Evolutionary conservation across 768 basidiomycete genomes (phyloP), one percentile per base, ranked within the genome.

Genomic region (Leucocoprinus sp.): DNA sequence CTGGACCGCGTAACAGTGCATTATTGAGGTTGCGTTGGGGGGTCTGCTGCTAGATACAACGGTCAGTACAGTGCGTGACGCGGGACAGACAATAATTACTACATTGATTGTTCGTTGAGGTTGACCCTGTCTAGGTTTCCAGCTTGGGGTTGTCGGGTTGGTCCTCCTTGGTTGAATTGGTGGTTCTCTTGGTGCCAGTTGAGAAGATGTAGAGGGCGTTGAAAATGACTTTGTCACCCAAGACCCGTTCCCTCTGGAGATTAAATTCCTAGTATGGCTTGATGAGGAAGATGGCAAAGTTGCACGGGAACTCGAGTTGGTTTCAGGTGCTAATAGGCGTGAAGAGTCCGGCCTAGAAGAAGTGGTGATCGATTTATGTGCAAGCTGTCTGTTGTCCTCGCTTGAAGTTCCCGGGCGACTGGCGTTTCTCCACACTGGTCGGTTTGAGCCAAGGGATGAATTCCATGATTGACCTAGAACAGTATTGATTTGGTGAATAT

Each of bases 381-480:
- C 4, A 31, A 36, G 27, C 22, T 37, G 46, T 21, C 46, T 48
- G 2, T 48, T 40, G 37, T 48, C 33, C 11, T 35, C 33, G 18
- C 34, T 42, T 21, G 33, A n/a, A 15, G 15, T 27, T 3, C 5
- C 6, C 11, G 4, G 5, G 12, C 17, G 34, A 12, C 18, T 17
- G 21, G 24, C 24, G 37, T 21, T 26, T 36, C 34, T 26, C 23
- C 27, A 18, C 7, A 8, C 6, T 14, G 23, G 43, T 37, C 15
- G 12, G 21, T 17, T 18, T 41, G 24, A 8, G 4, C 24, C 8
- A 8, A n/a, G 17, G 19, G 34, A 29, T 35, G 39, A 17, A 7
- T 26, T 42, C 14, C 33, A 27, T 8, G 46, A 11, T 36, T 35
- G 46, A 19, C 40, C 46, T 42, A 21, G 27, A 12, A 27, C 15